Evolutionary conservation across 176 grass and related monocot genomes (phyloP).

Genomic region (Leersia perrieri): DNA sequence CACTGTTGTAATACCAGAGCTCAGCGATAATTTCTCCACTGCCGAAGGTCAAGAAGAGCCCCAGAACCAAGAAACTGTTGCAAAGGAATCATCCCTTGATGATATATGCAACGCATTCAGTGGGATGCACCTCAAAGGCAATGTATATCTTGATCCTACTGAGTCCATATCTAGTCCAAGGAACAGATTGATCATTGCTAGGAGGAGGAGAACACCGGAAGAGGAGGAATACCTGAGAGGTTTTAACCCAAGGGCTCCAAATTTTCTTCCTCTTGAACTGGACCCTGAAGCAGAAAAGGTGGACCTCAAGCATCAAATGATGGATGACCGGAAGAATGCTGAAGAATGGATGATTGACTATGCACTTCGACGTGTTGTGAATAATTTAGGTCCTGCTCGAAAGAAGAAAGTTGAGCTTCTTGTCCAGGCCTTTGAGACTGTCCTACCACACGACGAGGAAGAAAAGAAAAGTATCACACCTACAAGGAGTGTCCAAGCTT

Average conservation of each 20-base stretch:
- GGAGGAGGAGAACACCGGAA: slow-evolving; percentile 53
- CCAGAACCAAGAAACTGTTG: not conserved
- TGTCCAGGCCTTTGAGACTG: slow-evolving; percentile 87
- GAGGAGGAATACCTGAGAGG: slow-evolving; percentile 65
- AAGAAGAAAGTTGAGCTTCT: slow-evolving; percentile 93
- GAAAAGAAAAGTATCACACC: slow-evolving; percentile 38
- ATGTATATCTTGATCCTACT: slow-evolving; percentile 42
- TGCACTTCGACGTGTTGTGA: slow-evolving; percentile 63
- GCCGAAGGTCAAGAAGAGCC: not conserved
- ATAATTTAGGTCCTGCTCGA: slow-evolving; percentile 58
- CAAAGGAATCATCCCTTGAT: slow-evolving; percentile 41
- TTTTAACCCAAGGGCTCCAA: slow-evolving; percentile 75
- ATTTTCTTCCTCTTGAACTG: slow-evolving; percentile 72
- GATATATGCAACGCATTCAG: slow-evolving; percentile 56
- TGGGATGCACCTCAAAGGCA: slow-evolving; percentile 53
- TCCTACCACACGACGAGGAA: slow-evolving; percentile 48
- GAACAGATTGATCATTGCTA: slow-evolving; percentile 51
- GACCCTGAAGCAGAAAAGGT: slow-evolving; percentile 81
- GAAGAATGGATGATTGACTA: slow-evolving; percentile 99
- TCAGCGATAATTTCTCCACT: not conserved
- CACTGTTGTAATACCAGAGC: not conserved
- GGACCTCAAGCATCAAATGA: slow-evolving; percentile 82
- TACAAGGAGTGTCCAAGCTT: slow-evolving; percentile 34
- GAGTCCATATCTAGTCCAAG: slow-evolving; percentile 33
- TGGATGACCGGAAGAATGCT: slow-evolving; percentile 90